Evolutionary conservation across 2,329 filamentous ascomycete genomes (phyloP).

Genomic region (Lasiodiplodia theobromae): DNA sequence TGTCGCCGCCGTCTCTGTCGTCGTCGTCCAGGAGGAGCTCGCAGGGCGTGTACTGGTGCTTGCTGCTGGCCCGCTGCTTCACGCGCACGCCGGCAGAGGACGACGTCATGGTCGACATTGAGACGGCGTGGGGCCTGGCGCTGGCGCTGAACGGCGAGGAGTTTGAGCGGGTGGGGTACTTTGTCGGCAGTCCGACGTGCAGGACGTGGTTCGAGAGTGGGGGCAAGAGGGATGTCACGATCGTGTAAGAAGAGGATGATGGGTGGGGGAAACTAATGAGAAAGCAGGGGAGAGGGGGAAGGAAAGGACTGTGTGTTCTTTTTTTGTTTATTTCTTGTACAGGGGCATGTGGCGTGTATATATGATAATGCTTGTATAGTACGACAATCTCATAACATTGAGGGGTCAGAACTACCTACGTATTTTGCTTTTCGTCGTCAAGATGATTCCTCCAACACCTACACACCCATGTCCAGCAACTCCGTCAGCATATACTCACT

Average conservation of each 20-base stretch:
- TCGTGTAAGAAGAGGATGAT: not conserved
- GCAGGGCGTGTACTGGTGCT: constrained; percentile 25
- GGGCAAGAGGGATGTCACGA: constrained; percentile 13
- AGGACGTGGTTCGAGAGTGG: constrained; percentile 17
- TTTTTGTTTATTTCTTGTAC: not conserved
- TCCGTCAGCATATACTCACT: not conserved
- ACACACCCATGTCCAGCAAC: not conserved
- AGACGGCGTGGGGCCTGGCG: constrained; percentile 26
- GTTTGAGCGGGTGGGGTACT: constrained; percentile 23
- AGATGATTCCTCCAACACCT: not conserved
- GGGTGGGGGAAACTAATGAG: not conserved
- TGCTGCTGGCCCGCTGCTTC: constrained; percentile 24
- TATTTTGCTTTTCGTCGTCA: not conserved
- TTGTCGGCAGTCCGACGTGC: constrained; percentile 1
- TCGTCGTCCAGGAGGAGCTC: not conserved
- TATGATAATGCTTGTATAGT: not conserved
- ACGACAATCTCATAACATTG: not conserved
- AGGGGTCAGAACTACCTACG: not conserved
- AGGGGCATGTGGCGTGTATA: not conserved
- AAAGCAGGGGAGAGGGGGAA: not conserved
- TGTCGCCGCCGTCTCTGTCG: not conserved
- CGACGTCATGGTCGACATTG: constrained; percentile 17
- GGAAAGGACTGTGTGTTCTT: not conserved
- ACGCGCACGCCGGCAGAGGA: constrained; percentile 25
- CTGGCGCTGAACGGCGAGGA: constrained; percentile 16